These are phyloP conservation scores for Auriscalpium microsporum DNA, from an alignment of 768 basidiomycete genomes.

Conservation along the genomic window DNA sequence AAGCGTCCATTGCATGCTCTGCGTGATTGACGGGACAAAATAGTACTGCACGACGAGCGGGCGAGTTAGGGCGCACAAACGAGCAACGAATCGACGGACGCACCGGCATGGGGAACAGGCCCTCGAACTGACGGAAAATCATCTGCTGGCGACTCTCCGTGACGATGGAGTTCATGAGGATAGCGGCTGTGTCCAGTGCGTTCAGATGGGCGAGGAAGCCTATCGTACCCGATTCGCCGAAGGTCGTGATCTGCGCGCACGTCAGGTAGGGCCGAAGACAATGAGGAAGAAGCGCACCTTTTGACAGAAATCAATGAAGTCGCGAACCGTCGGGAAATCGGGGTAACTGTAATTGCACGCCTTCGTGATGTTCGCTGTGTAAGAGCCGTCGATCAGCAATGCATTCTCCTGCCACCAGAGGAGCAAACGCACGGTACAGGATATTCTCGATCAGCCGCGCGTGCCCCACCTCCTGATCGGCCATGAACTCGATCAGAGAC, in stretches of 20 bases:
- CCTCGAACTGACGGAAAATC: constrained; percentile 55
- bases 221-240: constrained; percentile 51
- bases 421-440: constrained; percentile 27
- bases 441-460: constrained; percentile 46
- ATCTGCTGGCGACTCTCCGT: constrained; percentile 61
- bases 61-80: too few species aligned
- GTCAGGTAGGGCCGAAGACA: too few species aligned
- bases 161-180: constrained; percentile 49
- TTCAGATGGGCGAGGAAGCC: constrained; percentile 61
- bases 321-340: constrained; percentile 41
- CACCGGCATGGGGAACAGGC: constrained; percentile 52
- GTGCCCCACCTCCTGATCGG: constrained; percentile 56
- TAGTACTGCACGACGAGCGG: too few species aligned
- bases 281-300: constrained; percentile 27
- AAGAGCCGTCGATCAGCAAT: too few species aligned
- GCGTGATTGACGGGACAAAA: constrained; percentile 51
- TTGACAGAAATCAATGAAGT: constrained; percentile 54
- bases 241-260: constrained; percentile 39
- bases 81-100: too few species aligned
- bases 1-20: constrained; percentile 56
- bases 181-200: constrained; percentile 41
- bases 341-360: constrained; percentile 51
- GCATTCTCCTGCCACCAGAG: too few species aligned
- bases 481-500: constrained; percentile 54
- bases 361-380: constrained; percentile 36